A percentile compares a stretch with the other conserved stretches of the same genome.
phyloP scores from a whole-genome alignment of 2,329 filamentous ascomycete genomes.

The Aspergillus ustus region DNA sequence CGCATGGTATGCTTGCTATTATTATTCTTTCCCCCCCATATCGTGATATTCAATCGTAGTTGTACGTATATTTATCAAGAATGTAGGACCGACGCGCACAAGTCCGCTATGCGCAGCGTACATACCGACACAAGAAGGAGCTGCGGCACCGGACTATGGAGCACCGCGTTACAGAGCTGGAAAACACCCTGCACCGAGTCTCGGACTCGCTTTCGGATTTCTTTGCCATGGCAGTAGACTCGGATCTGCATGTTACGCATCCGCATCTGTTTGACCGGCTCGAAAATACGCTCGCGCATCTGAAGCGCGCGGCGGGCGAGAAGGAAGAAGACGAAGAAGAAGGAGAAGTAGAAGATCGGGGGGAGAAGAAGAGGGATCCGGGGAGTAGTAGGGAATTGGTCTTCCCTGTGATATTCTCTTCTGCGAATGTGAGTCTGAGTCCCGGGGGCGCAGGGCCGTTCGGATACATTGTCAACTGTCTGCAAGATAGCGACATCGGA shows the following conservation, averaged over 20 bases:
- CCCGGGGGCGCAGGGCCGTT: background rate
- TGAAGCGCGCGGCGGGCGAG: background rate
- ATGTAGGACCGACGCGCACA: conserved; percentile 68
- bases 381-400: too few relatives aligned
- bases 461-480: conserved; percentile 5
- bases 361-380: too few relatives aligned
- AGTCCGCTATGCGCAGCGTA: conserved; percentile 81
- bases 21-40: too few relatives aligned
- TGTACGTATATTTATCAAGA: background rate
- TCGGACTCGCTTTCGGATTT: conserved; percentile 70
- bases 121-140: conserved; percentile 83
- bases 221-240: conserved; percentile 63
- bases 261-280: conserved; percentile 5
- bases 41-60: too few relatives aligned
- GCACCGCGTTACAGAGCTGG: conserved; percentile 68
- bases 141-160: conserved; percentile 74
- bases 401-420: background rate
- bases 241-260: conserved; percentile 40
- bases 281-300: background rate
- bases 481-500: background rate
- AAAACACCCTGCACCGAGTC: conserved; percentile 72
- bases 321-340: background rate
- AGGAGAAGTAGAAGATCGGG: too few relatives aligned
- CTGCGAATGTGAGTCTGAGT: background rate
- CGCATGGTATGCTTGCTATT: background rate